These are phyloP conservation scores for Sugiyamaella sp. DNA, from an alignment of 1,139 yeast genomes.

Conservation along the genomic window DNA sequence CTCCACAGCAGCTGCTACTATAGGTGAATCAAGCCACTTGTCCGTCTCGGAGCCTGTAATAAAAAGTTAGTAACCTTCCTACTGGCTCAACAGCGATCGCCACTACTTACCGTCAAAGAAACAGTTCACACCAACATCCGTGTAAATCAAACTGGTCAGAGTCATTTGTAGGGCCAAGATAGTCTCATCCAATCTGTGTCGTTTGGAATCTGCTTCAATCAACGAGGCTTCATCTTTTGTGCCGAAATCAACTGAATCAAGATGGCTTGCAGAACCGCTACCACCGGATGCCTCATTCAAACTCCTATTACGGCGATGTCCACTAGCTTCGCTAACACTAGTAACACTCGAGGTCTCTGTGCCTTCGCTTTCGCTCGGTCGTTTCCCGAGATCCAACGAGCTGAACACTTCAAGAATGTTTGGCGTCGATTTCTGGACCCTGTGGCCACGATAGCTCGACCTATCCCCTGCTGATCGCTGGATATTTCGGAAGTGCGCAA, in stretches of 20 bases:
- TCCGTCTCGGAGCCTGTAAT: constrained; percentile 40
- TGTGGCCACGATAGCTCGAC: constrained; percentile 30
- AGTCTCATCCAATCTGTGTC: constrained; percentile 32
- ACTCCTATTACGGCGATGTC: constrained; percentile 36
- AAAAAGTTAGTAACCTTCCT: constrained; percentile 12
- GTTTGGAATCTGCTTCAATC: constrained; percentile 24
- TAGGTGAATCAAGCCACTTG: constrained; percentile 35
- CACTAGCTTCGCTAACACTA: constrained; percentile 12
- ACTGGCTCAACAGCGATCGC: background rate
- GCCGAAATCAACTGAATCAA: constrained; percentile 9
- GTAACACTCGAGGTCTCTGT: constrained; percentile 1
- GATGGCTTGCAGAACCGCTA: constrained; percentile 9
- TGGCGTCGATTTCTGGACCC: constrained; percentile 36
- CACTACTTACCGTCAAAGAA: constrained; percentile 35
- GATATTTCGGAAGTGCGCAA: constrained; percentile 9
- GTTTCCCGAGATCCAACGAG: constrained; percentile 28
- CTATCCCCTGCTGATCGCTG: constrained; percentile 19
- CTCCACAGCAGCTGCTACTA: constrained; percentile 30
- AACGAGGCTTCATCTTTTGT: constrained; percentile 21
- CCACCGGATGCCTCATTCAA: constrained; percentile 30
- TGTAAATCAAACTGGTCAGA: constrained; percentile 36
- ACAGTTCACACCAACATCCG: constrained; percentile 38
- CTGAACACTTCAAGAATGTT: constrained; percentile 37
- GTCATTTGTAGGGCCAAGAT: constrained; percentile 38
- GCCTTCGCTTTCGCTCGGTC: background rate